Conservation (phyloP, 192 early-diverging fungal genomes). For the Coemansia sp. region DNA sequence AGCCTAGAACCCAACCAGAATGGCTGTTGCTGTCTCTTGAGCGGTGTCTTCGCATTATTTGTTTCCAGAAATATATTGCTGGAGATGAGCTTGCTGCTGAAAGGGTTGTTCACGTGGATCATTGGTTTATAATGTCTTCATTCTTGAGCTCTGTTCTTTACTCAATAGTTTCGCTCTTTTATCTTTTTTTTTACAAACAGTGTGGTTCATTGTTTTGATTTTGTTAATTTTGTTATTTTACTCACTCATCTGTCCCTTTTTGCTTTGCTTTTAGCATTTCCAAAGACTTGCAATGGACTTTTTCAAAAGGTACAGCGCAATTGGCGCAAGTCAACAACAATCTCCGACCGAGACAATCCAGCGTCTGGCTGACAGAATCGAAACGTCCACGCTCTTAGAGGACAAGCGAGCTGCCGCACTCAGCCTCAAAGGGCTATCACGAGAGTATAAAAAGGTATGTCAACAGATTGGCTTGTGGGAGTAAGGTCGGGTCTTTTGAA, state of each 20-base stretch:
- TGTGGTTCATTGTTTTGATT: not conserved
- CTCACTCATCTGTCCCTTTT: not conserved
- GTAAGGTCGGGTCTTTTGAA: too few relatives aligned
- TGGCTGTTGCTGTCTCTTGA: not conserved
- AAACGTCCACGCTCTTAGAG: constrained; percentile 83
- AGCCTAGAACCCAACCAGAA: not conserved
- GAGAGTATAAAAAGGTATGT: constrained; percentile 69
- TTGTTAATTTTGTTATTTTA: not conserved
- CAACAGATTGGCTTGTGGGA: too few relatives aligned
- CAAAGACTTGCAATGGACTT: constrained; percentile 34
- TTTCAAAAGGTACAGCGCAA: constrained; percentile 52
- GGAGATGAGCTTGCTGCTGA: not conserved
- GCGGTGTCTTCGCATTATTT: too few relatives aligned
- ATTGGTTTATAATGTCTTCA: constrained; percentile 2
- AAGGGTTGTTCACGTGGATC: constrained; percentile 7
- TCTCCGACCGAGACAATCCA: constrained; percentile 73
- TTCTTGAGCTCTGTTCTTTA: not conserved
- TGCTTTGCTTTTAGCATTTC: not conserved
- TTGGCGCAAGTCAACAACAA: constrained; percentile 52
- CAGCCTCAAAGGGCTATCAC: constrained; percentile 80
- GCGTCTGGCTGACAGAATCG: constrained; percentile 79
- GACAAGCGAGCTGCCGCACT: constrained; percentile 87
- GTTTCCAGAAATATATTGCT: not conserved
- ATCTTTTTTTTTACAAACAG: not conserved
- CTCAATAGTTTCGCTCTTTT: not conserved